Evolutionary conservation across 768 basidiomycete species (phyloP), one percentile per base, ranked within the genome.

Genomic region (Lepiota subincarnata): DNA sequence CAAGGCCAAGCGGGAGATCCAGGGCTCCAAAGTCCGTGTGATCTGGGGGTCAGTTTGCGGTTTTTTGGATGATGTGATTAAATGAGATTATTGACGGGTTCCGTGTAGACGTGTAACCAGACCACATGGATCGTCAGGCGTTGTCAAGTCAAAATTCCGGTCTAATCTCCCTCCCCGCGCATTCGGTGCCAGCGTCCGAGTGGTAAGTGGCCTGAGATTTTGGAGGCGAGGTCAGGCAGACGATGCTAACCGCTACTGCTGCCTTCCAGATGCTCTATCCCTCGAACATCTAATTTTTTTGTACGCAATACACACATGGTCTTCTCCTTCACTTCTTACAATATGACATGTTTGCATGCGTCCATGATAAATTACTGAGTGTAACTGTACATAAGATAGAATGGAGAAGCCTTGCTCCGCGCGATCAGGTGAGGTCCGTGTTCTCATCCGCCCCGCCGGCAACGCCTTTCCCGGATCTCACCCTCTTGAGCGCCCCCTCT

Each of bases 141-240:
- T 94, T 64, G 95, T 98, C 64, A 94, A 95, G 76, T 86, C 91
- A 74, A 97, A 97, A 81, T 98, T 98, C 84, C 79, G 80, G 59
- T 83, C 83, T 65, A 98, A 98, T 82, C 86, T 98, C 61, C 95
- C 96, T 61, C 92, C 96, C 58, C 87, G 87, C 63, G 83, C 89
- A 56, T 97, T 98, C 70, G 96, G 95, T 73, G 94, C 93, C 53
- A 81, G 82, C 65, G 87, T 93, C 69, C 87, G 93, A 70, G 79
- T 96, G 71, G 92, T 96, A 73, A 60, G 89, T 83, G n/a, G 50
- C 43, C 31, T 13, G 47, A 46, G 14, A 31, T 14, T 19, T n/a
- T 18, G 5, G 55, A 11, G 12, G 36, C 35, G 48, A 24, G 18
- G 38, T 26, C 26, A 5, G n/a, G 41, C 26, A 39, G 6, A n/a